phyloP scores from a whole-genome alignment of 1,284 basidiomycete genomes.

The Tylopilus sp. region DNA sequence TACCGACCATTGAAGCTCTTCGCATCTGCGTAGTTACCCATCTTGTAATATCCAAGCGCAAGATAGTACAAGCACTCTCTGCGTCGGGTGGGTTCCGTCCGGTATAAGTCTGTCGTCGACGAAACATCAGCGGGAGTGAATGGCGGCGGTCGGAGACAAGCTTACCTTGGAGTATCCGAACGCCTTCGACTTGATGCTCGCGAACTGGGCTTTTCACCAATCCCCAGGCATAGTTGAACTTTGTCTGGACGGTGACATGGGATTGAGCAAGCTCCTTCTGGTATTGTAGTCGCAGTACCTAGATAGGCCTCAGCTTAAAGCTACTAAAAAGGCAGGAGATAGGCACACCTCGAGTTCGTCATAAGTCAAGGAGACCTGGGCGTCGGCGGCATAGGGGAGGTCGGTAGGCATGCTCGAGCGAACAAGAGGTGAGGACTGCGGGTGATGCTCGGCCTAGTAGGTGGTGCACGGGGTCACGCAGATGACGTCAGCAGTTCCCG shows the following conservation, averaged over 20 bases:
- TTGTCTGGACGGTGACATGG: slow-evolving; percentile 92
- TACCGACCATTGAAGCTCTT: slow-evolving; percentile 86
- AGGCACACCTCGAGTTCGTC: slow-evolving; percentile 80
- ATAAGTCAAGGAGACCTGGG: slow-evolving; percentile 81
- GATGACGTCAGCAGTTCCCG: slow-evolving; percentile 29
- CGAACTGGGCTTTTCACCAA: slow-evolving; percentile 83
- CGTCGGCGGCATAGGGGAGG: slow-evolving; percentile 95
- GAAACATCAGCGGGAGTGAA: slow-evolving; percentile 4
- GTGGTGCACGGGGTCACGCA: slow-evolving; percentile 21
- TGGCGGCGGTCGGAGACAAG: neutral
- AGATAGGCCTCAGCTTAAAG: slow-evolving; percentile 8
- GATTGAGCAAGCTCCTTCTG: slow-evolving; percentile 81
- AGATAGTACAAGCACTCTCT: slow-evolving; percentile 98
- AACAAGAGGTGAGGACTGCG: slow-evolving; percentile 12
- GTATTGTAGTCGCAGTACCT: slow-evolving; percentile 87
- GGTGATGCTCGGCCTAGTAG: neutral
- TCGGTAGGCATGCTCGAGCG: slow-evolving; percentile 62
- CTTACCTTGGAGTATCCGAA: slow-evolving; percentile 87
- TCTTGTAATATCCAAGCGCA: slow-evolving; percentile 95
- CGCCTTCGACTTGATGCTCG: slow-evolving; percentile 87
- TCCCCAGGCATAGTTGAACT: slow-evolving; percentile 98
- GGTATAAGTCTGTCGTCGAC: slow-evolving; percentile 73
- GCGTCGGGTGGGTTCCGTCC: slow-evolving; percentile 80
- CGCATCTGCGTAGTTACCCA: slow-evolving; percentile 93
- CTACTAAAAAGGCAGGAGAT: neutral